Base-by-base conservation (phyloP, 1,139 yeast genomes). In the Saccharomyces hybrid region DNA sequence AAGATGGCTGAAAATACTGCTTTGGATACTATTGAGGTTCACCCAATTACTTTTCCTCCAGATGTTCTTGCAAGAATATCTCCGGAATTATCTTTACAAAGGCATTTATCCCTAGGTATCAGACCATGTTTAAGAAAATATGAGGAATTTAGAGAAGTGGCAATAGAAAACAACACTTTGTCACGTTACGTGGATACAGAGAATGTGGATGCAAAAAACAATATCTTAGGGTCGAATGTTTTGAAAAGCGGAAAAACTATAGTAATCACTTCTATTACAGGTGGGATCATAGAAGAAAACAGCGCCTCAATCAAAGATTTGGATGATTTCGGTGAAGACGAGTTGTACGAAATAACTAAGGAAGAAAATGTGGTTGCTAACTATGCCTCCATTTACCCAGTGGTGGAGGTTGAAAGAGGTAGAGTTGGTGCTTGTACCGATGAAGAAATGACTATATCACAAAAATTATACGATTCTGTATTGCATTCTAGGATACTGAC, bases 371-470 rank as follows among this genome's bases (percentile, higher is more conserved):
- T 60, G 47, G 50, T 72, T 11, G 51, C 57, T 1, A 62, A 65
- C 8, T 64, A 67, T 59, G 71, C 83, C 1, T 70, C 84, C 0
- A 77, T 85, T 0, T 89, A 80, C 65, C 95, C 96, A 0, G 85
- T 88, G 48, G 91, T 91, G 9, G 95, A 88, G 61, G 81, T 89
- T 14, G 80, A 84, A 55, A 76, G 95, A 56, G 96, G 96, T 20
- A 76, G 89, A 54, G 74, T 73, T 5, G 88, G 90, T 38, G 89
- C 93, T 2, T 97, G 97, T 25, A 84, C 95, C 1, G 90, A 85
- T 61, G 97, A 91, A 71, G 97, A 91, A 69, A 89, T 88, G 87
- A 82, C 81, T 31, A 66, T 88, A 34, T 82, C 95, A 3, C 96
- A 88, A 68, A 75, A 76, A 56, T 64, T 88, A 32, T 82, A 81